These are phyloP conservation scores for Dioscorea dumetorum DNA, from an alignment of 106 monocot genomes.

Conservation along the genomic window DNA sequence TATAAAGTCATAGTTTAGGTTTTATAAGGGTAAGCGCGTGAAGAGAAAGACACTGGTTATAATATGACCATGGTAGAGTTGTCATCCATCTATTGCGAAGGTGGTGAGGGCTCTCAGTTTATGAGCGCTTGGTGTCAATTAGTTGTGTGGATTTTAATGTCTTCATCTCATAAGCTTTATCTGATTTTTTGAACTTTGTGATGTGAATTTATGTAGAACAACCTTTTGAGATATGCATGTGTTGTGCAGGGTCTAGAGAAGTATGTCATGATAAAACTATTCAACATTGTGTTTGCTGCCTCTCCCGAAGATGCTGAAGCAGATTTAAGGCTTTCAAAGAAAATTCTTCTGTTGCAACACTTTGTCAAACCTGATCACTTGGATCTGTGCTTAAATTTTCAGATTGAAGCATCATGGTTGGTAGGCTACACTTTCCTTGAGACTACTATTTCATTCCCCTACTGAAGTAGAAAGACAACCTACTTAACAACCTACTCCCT, in stretches of 20 bases:
- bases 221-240: background rate
- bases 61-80: background rate
- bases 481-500: too few relatives aligned
- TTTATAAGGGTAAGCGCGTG: background rate
- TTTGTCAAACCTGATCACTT: conserved; percentile 50
- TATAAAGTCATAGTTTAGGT: background rate
- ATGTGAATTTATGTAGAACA: background rate
- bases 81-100: too few relatives aligned
- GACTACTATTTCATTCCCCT: too few relatives aligned
- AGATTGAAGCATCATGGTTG: conserved; percentile 42
- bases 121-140: too few relatives aligned
- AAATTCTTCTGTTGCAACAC: conserved; percentile 40
- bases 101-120: too few relatives aligned
- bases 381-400: conserved; percentile 29
- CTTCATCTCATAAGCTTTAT: too few relatives aligned
- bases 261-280: conserved; percentile 47
- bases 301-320: conserved; percentile 23
- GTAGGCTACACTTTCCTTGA: conserved; percentile 11
- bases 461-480: too few relatives aligned
- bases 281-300: conserved; percentile 33
- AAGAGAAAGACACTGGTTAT: background rate
- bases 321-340: conserved; percentile 36
- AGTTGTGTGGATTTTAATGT: too few relatives aligned
- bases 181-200: background rate
- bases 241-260: conserved; percentile 37